Base-by-base conservation (phyloP, 2,329 filamentous ascomycete species). In the Emmonsiellopsis sp. region DNA sequence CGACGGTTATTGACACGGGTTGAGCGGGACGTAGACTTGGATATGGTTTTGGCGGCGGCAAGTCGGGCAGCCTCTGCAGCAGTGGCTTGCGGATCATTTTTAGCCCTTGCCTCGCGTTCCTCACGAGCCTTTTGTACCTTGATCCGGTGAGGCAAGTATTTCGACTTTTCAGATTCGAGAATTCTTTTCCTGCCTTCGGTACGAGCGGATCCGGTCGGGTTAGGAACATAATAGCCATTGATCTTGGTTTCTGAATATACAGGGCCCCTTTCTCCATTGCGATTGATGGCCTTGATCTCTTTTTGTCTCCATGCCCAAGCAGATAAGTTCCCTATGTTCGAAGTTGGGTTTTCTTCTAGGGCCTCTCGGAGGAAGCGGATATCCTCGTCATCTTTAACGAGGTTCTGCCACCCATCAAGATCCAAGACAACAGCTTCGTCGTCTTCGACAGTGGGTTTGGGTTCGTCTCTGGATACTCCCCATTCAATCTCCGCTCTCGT, bases 171-270 rank as follows among this genome's bases (percentile, higher is more conserved):
- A 0, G 89, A 88, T 68, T 98, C 94, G 57, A 95, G 80, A 53
- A 98, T 97, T 76, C 92, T 95, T 75, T 94, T 92, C 63, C 90
- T 84, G 32, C 90, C 91, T 72, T 98, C 91, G 0, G 93, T 96
- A 53, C 93, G 83, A 53, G 93, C 93, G 61, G 84, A 87, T 36
- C 93, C 93, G 8, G 89, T 89, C 0, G 78, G 57, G 60, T 96
- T 98, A 0, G 88, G 83, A 42, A 96, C 88, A 65, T 96, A 97
- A 64, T 86, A 85, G 40, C 82, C 83, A 57, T 78, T 71, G 54
- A 86, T 84, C 58, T 74, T 75, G 31, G 78, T 75, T 56, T 75
- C 72, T 17, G 72, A 70, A 45, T 74, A 74, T 21, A 77, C 73
- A n/a, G 77, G 71, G 6, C 82, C 82, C 59, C 71, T 70, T 49